Conservation (phyloP, 1,284 basidiomycete genomes). For the Pascua sp. region DNA sequence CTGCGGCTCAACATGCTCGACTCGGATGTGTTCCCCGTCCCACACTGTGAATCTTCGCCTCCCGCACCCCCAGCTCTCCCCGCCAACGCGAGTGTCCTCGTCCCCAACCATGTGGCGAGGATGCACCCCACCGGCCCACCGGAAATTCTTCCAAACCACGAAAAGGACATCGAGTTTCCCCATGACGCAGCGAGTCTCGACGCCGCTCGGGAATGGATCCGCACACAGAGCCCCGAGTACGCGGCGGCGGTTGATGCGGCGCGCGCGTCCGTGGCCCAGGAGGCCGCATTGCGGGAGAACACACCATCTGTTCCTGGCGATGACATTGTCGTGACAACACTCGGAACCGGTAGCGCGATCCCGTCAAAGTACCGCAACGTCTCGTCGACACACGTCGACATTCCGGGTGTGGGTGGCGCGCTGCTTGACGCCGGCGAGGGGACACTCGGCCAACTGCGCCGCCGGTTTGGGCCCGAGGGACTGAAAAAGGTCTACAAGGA, state of each 20-base stretch:
- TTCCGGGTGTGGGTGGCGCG: slow-evolving; percentile 65
- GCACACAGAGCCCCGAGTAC: slow-evolving; percentile 20
- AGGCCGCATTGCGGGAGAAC: background rate
- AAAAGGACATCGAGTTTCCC: slow-evolving; percentile 29
- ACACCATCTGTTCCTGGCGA: slow-evolving; percentile 53
- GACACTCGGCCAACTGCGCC: slow-evolving; percentile 80
- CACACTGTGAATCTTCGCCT: slow-evolving; percentile 53
- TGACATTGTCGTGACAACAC: slow-evolving; percentile 67
- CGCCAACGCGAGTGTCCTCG: slow-evolving; percentile 51
- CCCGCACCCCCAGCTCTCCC: slow-evolving; percentile 51
- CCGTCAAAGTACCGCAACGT: slow-evolving; percentile 85
- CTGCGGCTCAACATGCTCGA: slow-evolving; percentile 71
- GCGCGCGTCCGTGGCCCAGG: slow-evolving; percentile 17
- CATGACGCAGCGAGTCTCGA: slow-evolving; percentile 23
- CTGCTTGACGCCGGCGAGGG: slow-evolving; percentile 90
- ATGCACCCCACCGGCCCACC: slow-evolving; percentile 32
- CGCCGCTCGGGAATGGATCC: slow-evolving; percentile 11
- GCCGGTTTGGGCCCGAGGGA: slow-evolving; percentile 66
- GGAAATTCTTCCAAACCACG: slow-evolving; percentile 16
- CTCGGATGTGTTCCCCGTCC: slow-evolving; percentile 67
- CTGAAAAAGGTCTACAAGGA: slow-evolving; percentile 58
- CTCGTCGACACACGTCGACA: slow-evolving; percentile 67
- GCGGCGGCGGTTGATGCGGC: slow-evolving; percentile 24
- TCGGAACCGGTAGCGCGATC: slow-evolving; percentile 84
- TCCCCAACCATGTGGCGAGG: slow-evolving; percentile 23